Evolutionary conservation across 352 stramenopile genomes (phyloP).

Genomic region (Phytopythium helicoides): DNA sequence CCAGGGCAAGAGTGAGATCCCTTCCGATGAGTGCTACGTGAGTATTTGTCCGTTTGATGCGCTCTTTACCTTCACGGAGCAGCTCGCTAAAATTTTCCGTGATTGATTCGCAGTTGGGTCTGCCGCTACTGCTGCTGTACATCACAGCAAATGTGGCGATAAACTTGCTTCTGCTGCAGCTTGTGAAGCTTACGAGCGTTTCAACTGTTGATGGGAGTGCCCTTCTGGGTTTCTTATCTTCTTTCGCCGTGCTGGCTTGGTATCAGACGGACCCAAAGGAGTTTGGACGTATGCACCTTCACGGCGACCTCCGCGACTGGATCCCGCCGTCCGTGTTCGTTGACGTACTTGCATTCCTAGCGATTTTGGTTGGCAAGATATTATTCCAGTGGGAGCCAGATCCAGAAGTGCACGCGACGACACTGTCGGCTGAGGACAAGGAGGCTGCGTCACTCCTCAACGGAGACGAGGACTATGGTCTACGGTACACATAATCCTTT

Average conservation of each 20-base stretch:
- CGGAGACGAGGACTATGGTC: slow-evolving; percentile 64
- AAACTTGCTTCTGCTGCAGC: slow-evolving; percentile 66
- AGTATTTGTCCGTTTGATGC: slow-evolving; percentile 1
- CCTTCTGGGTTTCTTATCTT: slow-evolving; percentile 65
- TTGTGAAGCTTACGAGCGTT: slow-evolving; percentile 76
- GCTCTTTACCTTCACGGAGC: not conserved
- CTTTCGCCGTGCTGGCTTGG: slow-evolving; percentile 69
- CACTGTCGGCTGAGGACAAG: slow-evolving; percentile 81
- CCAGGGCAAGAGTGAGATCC: slow-evolving; percentile 67
- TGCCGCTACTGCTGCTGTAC: slow-evolving; percentile 69
- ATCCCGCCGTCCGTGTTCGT: slow-evolving; percentile 69
- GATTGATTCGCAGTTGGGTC: slow-evolving; percentile 45
- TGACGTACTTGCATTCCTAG: slow-evolving; percentile 67
- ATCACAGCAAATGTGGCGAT: slow-evolving; percentile 78
- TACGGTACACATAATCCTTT: slow-evolving; percentile 63
- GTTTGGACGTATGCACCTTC: slow-evolving; percentile 59
- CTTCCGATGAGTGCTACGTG: slow-evolving; percentile 77
- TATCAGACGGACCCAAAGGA: slow-evolving; percentile 75
- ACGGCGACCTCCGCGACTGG: slow-evolving; percentile 62
- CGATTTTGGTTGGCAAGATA: slow-evolving; percentile 64
- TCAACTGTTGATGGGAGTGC: slow-evolving; percentile 77
- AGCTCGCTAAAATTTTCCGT: not conserved
- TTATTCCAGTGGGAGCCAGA: slow-evolving; percentile 83
- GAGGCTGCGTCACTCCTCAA: slow-evolving; percentile 73
- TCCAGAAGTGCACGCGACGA: slow-evolving; percentile 76